Conservation (phyloP, 2,329 filamentous ascomycete species). For the Alternaria angustiovoidea region DNA sequence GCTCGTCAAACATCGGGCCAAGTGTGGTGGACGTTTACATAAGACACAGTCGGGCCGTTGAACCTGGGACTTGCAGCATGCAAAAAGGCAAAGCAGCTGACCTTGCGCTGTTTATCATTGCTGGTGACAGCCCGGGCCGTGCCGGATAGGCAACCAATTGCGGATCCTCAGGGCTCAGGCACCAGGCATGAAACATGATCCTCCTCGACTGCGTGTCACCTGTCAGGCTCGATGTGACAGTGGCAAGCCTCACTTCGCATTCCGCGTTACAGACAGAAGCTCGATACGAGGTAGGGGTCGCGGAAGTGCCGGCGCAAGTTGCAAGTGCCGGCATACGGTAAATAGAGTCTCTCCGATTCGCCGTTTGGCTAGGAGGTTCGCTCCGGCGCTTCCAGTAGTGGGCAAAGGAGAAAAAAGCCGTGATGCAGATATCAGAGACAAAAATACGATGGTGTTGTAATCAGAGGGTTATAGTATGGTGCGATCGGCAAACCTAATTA, state of each 20-base stretch:
- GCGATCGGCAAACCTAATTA: constrained; percentile 11
- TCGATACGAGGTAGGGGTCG: not conserved
- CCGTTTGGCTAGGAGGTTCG: constrained; percentile 2
- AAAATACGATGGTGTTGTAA: not conserved
- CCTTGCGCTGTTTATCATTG: not conserved
- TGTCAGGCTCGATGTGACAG: constrained; percentile 5
- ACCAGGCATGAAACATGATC: constrained; percentile 16
- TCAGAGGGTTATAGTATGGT: not conserved
- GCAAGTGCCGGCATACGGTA: constrained; percentile 10
- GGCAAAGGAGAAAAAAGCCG: not conserved
- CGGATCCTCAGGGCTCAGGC: constrained; percentile 15
- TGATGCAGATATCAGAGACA: not conserved
- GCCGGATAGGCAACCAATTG: constrained; percentile 23
- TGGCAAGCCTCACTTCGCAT: not conserved
- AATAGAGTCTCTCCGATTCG: not conserved
- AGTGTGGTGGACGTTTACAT: not conserved
- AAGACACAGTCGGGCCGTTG: not conserved
- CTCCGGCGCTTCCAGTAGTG: not conserved
- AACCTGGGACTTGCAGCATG: not conserved
- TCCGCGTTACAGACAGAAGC: not conserved
- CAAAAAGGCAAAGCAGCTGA: not conserved
- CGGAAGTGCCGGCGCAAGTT: constrained; percentile 7
- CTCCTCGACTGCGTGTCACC: constrained; percentile 14
- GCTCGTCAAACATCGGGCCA: not conserved
- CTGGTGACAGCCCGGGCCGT: constrained; percentile 38